Conservation (phyloP, 1,284 basidiomycete species). For the Apiotrichum domesticum region DNA sequence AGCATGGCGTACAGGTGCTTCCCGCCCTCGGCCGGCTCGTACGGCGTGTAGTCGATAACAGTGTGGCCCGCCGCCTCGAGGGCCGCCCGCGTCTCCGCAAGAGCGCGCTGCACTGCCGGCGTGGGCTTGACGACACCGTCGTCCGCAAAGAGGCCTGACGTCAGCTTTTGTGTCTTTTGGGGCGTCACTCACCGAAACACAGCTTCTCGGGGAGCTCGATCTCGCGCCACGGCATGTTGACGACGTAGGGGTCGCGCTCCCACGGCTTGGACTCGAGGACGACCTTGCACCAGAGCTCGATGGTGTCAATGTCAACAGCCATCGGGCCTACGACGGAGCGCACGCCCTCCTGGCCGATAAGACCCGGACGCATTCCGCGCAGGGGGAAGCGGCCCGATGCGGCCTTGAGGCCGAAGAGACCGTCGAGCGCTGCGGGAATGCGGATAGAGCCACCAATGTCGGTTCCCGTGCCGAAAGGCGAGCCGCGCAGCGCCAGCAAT, state of each 20-base stretch:
- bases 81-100: constrained; percentile 56
- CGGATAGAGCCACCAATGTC: constrained; percentile 66
- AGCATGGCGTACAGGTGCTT: constrained; percentile 5
- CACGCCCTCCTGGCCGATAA: constrained; percentile 63
- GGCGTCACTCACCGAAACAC: constrained; percentile 10
- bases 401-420: constrained; percentile 63
- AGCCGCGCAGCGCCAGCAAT: constrained; percentile 54
- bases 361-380: constrained; percentile 54
- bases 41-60: constrained; percentile 41
- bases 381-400: constrained; percentile 54
- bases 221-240: constrained; percentile 59
- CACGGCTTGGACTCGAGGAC: constrained; percentile 53
- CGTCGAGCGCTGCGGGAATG: constrained; percentile 61
- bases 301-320: constrained; percentile 52
- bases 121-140: constrained; percentile 58
- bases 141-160: constrained; percentile 50
- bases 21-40: constrained; percentile 1
- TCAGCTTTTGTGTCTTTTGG: constrained; percentile 19
- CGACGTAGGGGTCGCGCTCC: constrained; percentile 58
- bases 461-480: constrained; percentile 59
- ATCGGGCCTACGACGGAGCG: constrained; percentile 65
- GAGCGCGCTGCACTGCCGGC: constrained; percentile 61
- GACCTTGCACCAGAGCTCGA: constrained; percentile 58
- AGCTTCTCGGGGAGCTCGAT: constrained; percentile 58
- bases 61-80: constrained; percentile 60